A percentile compares a stretch with the other conserved stretches of the same genome.
These are phyloP conservation scores for Galerina marginata DNA, from an alignment of 768 basidiomycete species.

Conservation along the genomic window DNA sequence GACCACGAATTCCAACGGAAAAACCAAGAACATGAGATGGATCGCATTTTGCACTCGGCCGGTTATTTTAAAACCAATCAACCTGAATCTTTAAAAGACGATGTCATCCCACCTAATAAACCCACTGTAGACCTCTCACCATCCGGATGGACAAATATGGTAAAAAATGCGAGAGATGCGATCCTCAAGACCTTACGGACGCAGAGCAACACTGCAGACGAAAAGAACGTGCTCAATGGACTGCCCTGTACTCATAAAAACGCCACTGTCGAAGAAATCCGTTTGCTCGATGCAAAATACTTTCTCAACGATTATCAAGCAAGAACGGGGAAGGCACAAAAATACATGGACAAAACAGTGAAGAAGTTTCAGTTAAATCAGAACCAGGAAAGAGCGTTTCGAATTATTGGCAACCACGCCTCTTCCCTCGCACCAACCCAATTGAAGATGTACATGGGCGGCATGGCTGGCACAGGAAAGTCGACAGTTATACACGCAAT, in stretches of 20 bases:
- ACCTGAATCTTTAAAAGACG: no score
- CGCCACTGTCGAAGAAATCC: accelerated
- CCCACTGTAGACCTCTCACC: neutral
- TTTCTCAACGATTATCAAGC: neutral
- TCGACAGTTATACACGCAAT: conserved; percentile 2
- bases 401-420: neutral
- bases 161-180: neutral
- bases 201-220: no score
- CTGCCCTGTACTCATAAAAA: no score
- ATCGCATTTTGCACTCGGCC: no score
- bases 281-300: neutral
- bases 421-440: neutral
- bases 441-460: neutral
- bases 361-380: neutral
- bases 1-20: no score
- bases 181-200: neutral
- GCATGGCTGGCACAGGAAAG: neutral
- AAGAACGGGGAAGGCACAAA: neutral
- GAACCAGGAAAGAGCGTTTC: neutral
- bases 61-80: no score
- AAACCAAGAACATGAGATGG: no score
- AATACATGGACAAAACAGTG: neutral
- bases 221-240: no score
- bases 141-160: neutral
- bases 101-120: no score